Percentiles rank a stretch among this genome's conserved stretches.
Evolutionary conservation across 2,329 filamentous ascomycete genomes (phyloP).

Genomic region (Nigrospora sphaerica): DNA sequence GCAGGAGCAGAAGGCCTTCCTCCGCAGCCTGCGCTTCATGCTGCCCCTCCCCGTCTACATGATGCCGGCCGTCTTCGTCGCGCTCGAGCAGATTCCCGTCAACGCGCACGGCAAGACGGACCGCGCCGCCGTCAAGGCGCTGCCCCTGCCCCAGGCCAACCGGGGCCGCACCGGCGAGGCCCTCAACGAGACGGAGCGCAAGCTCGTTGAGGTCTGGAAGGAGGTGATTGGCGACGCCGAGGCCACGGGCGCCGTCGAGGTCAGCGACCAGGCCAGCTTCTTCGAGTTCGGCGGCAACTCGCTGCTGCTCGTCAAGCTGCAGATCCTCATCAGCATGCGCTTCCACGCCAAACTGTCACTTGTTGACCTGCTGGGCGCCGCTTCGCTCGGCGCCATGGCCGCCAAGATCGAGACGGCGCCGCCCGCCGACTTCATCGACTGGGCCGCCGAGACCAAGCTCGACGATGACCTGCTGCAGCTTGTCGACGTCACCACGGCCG

Average conservation of each 20-base stretch:
- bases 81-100: slow-evolving; percentile 2
- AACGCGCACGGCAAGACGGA: slow-evolving; percentile 4
- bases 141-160: too few relatives aligned
- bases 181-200: slow-evolving; percentile 2
- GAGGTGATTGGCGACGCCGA: too few relatives aligned
- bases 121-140: too few relatives aligned
- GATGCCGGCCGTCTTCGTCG: slow-evolving; percentile 3
- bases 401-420: slow-evolving; percentile 2
- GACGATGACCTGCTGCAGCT: background rate
- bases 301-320: slow-evolving; percentile 4
- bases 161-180: background rate
- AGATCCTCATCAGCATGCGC: slow-evolving; percentile 2
- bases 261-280: slow-evolving; percentile 1
- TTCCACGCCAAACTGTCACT: slow-evolving; percentile 4
- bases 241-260: too few relatives aligned
- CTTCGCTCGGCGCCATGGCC: slow-evolving; percentile 3
- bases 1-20: slow-evolving; percentile 4
- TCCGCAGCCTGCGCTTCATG: slow-evolving; percentile 4
- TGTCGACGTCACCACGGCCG: background rate
- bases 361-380: slow-evolving; percentile 3
- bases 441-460: slow-evolving; percentile 2
- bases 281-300: slow-evolving; percentile 7
- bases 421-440: slow-evolving; percentile 4
- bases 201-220: slow-evolving; percentile 2
- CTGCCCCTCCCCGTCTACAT: slow-evolving; percentile 4